Conservation (phyloP, 805 yeast species). For the Middelhovenomyces tepae region DNA sequence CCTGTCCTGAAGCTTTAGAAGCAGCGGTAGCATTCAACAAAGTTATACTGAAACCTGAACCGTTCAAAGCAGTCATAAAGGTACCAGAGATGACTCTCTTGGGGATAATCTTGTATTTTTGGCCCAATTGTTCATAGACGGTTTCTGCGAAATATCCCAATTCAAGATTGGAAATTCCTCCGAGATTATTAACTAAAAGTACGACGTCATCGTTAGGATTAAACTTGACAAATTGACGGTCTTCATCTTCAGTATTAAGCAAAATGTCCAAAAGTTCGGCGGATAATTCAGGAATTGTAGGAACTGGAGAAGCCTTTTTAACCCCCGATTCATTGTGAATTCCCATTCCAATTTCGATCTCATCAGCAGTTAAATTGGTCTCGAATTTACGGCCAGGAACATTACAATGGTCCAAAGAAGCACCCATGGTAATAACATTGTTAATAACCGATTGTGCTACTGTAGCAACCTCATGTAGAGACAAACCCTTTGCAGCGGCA, state of each 20-base stretch:
- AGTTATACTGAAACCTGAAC: constrained; percentile 87
- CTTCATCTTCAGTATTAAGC: constrained; percentile 56
- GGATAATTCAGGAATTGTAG: constrained; percentile 54
- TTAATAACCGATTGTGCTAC: constrained; percentile 55
- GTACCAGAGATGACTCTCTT: constrained; percentile 65
- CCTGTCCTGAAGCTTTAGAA: constrained; percentile 29
- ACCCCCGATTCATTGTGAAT: constrained; percentile 94
- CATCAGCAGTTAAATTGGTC: constrained; percentile 43
- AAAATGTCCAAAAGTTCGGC: constrained; percentile 49
- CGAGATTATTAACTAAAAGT: constrained; percentile 73
- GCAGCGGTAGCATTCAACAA: constrained; percentile 59
- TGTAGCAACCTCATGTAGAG: constrained; percentile 44
- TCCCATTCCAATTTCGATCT: constrained; percentile 90
- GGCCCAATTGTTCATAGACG: constrained; percentile 43
- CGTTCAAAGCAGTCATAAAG: constrained; percentile 81
- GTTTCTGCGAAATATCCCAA: constrained; percentile 62
- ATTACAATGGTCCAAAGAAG: constrained; percentile 79
- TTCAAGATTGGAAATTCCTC: constrained; percentile 81
- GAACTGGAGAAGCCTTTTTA: constrained; percentile 54
- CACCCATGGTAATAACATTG: constrained; percentile 77
- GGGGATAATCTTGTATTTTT: constrained; percentile 49
- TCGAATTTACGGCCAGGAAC: constrained; percentile 75
- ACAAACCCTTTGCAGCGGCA: constrained; percentile 35
- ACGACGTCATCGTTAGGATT: constrained; percentile 49
- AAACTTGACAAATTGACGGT: constrained; percentile 75